Conservation (phyloP, 441 rosid species). For the Theobroma grandiflorum region DNA sequence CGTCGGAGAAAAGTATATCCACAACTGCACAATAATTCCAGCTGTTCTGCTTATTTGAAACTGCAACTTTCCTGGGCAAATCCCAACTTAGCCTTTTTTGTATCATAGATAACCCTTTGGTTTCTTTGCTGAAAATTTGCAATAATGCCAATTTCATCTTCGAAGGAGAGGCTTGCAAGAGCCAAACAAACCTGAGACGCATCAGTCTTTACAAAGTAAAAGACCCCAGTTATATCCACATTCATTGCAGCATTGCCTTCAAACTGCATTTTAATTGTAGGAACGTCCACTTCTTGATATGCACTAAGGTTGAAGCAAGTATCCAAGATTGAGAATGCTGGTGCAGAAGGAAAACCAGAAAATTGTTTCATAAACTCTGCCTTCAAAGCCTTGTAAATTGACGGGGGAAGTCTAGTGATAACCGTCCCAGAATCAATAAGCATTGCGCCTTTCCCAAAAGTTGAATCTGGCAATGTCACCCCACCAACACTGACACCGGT, state of each 20-base stretch:
- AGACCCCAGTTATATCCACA: constrained; percentile 77
- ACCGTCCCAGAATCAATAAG: constrained; percentile 92
- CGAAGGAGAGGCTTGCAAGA: constrained; percentile 75
- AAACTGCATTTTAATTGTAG: constrained; percentile 64
- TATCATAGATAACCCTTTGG: constrained; percentile 87
- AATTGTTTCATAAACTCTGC: constrained; percentile 78
- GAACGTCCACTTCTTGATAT: constrained; percentile 73
- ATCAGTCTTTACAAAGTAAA: constrained; percentile 78
- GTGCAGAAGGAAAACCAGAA: constrained; percentile 70
- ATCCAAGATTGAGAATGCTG: constrained; percentile 75
- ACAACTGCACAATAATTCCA: neutral
- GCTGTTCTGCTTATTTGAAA: constrained; percentile 40
- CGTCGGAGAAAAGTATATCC: neutral
- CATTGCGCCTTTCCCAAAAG: constrained; percentile 55
- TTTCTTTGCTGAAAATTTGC: constrained; percentile 93
- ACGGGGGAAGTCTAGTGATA: constrained; percentile 79
- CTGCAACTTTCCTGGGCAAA: constrained; percentile 84
- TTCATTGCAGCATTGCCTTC: constrained; percentile 61
- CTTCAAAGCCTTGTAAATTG: constrained; percentile 70
- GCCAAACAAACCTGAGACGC: constrained; percentile 92
- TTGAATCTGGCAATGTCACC: constrained; percentile 44
- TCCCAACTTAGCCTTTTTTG: constrained; percentile 68
- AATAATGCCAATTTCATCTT: constrained; percentile 75
- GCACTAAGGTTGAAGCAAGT: constrained; percentile 82
- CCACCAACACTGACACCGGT: constrained; percentile 77